Percentiles rank a stretch among this genome's conserved stretches.
phyloP scores from a whole-genome alignment of 441 rosid species.

The Syzygium malaccense region DNA sequence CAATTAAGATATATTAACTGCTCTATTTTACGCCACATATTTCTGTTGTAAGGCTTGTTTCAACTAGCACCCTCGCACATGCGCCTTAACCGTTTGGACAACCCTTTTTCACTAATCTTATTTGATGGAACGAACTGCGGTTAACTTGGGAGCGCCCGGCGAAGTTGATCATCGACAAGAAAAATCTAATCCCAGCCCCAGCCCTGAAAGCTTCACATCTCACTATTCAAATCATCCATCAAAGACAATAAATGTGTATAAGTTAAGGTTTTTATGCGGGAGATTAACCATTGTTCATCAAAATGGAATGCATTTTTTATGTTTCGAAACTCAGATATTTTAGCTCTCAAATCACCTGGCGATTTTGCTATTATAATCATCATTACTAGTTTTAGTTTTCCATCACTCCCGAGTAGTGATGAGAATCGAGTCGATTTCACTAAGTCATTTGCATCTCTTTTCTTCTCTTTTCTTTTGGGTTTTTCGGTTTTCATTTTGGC shows the following conservation, averaged over 20 bases:
- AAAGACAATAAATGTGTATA: too few relatives aligned
- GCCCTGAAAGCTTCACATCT: too few relatives aligned
- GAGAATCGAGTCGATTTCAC: not conserved
- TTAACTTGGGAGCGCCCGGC: too few relatives aligned
- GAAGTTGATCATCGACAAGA: too few relatives aligned
- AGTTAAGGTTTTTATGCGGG: too few relatives aligned
- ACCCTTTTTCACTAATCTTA: too few relatives aligned
- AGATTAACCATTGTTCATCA: too few relatives aligned
- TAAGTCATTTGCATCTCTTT: not conserved
- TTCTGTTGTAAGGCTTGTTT: not conserved
- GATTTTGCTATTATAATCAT: not conserved
- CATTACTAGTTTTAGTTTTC: not conserved
- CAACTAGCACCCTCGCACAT: not conserved
- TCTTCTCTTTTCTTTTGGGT: not conserved
- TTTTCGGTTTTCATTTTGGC: not conserved
- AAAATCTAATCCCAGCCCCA: too few relatives aligned
- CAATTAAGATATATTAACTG: not conserved
- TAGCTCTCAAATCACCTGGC: not conserved
- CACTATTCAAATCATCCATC: too few relatives aligned
- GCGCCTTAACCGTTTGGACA: not conserved
- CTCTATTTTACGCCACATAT: not conserved
- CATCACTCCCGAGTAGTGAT: not conserved
- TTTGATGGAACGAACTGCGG: too few relatives aligned
- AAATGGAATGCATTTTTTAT: too few relatives aligned
- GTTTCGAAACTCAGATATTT: not conserved